These are phyloP conservation scores for Diaporthe capsici DNA, from an alignment of 2,329 filamentous ascomycete genomes.

Conservation along the genomic window DNA sequence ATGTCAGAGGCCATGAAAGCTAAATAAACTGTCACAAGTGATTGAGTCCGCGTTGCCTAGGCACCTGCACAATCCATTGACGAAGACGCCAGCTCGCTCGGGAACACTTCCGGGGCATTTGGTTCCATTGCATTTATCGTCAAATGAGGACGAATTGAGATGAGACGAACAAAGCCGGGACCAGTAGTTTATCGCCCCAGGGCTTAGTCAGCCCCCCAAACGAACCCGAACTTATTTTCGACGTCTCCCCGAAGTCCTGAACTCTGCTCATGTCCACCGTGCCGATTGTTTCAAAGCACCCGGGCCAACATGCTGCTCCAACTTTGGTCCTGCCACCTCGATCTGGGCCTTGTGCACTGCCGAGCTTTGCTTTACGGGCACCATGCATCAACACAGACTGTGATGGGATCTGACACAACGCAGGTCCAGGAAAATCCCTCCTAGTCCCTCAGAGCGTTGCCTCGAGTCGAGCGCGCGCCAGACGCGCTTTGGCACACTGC, in stretches of 20 bases:
- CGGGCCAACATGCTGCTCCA: neutral
- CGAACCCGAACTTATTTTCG: neutral
- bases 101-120: neutral
- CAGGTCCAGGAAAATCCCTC: neutral
- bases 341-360: neutral
- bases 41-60: neutral
- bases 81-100: neutral
- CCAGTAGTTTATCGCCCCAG: neutral
- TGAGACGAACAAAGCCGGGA: neutral
- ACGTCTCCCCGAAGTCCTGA: slow-evolving; percentile 32
- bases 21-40: neutral
- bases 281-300: slow-evolving; percentile 1
- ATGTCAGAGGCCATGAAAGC: neutral
- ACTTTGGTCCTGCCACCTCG: neutral
- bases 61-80: neutral
- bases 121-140: neutral
- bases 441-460: neutral
- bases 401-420: slow-evolving; percentile 28
- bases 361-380: slow-evolving; percentile 4
- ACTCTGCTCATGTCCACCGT: slow-evolving; percentile 8
- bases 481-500: neutral
- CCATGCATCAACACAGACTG: slow-evolving; percentile 21
- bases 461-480: slow-evolving; percentile 4
- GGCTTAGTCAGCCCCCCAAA: neutral
- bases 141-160: slow-evolving; percentile 2